Evolutionary conservation across 2,329 filamentous ascomycete genomes (phyloP), one percentile per base, ranked within the genome.

Genomic region (Cladosporium sp.): DNA sequence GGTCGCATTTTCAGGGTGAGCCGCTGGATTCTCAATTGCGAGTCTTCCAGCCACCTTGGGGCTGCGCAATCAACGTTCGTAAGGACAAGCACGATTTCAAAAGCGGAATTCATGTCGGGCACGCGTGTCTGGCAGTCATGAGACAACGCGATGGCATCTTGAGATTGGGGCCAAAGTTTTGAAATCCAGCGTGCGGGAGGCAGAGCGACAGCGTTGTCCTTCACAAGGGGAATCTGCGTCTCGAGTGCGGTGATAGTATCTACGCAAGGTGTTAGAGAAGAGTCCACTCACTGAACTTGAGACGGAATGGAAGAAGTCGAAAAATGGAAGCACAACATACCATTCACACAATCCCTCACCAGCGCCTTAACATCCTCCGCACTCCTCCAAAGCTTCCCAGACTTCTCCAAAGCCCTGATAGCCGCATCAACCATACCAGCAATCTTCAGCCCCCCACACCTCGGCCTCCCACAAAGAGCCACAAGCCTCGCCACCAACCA

Each of bases 401-500:
- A 67, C 13, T 66, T 55, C 56, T 64, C 43, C 57, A 73, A 55
- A 60, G 66, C 58, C 35, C 53, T 53, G 38, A 74, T 50, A 60
- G 68, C 67, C 2, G 63, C 62, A 19, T 55, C 53, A n/a, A 76
- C 59, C 35, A 75, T 55, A 6, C 67, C 55, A 51, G 67, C 65
- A 19, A 70, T 59, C 42, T 70, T 69, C 8, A 79, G 59, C 16
- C 57, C 54, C 20, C 69, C 61, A 51, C 72, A 68, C 30, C 68
- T 68, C 50, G 69, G 67, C 43, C 66, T 64, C 38, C 69, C 67
- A 39, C 74, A 65, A 33, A 82, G 57, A 29, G 71, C 68, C 43
- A 82, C 62, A 27, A 83, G 61, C 45, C 74, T 76, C 13, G 78
- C 71, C 33, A 78, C 64, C 27, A 84, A 65, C 74, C 76, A 79